Percentiles rank a stretch among this genome's conserved stretches.
Conservation (phyloP, 306 rosid genomes). For the Biancaea sappan region DNA sequence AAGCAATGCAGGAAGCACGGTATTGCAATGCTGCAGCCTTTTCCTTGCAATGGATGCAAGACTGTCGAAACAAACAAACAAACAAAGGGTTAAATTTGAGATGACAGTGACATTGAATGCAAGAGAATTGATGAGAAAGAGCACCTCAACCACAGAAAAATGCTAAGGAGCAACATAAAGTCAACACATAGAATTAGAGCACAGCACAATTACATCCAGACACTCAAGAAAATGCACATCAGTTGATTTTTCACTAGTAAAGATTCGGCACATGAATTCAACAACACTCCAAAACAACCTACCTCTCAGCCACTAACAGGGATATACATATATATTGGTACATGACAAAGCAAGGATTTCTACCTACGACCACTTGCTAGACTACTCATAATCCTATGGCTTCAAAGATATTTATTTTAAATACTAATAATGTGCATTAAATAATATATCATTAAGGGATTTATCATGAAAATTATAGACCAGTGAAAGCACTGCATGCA, state of each 20-base stretch:
- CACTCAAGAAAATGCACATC: neutral
- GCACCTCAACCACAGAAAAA: conserved; percentile 27
- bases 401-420: neutral
- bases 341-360: too few species aligned
- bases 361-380: too few species aligned
- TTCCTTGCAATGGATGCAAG: conserved; percentile 86
- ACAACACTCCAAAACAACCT: conserved; percentile 19
- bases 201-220: conserved; percentile 1
- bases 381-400: too few species aligned
- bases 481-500: neutral
- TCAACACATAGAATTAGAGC: neutral
- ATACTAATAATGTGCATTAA: neutral
- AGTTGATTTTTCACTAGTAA: neutral
- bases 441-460: neutral
- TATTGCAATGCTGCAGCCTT: conserved; percentile 73
- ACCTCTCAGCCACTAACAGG: neutral
- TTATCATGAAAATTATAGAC: neutral
- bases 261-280: conserved; percentile 15
- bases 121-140: neutral
- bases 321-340: too few species aligned
- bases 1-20: conserved; percentile 68
- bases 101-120: neutral
- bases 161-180: conserved; percentile 26
- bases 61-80: conserved; percentile 58
- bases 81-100: conserved; percentile 36